phyloP scores from a whole-genome alignment of 164 flowering plant species.

The Sedum album region DNA sequence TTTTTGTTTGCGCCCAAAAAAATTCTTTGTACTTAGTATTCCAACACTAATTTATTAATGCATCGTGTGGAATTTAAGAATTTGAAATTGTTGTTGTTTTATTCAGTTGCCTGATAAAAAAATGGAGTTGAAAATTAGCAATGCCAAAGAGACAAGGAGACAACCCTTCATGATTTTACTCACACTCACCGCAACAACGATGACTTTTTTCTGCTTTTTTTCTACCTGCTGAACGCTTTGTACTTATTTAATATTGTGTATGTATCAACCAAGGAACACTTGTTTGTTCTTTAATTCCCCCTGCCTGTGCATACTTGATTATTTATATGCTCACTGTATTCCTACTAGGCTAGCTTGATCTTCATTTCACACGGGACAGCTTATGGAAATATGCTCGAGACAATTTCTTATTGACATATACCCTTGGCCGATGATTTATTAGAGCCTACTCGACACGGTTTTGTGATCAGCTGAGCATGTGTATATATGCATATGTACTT shows the following conservation, averaged over 20 bases:
- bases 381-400: no score
- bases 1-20: conserved; percentile 17
- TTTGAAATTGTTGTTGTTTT: not conserved
- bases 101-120: not conserved
- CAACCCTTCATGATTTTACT: no score
- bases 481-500: no score
- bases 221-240: not conserved
- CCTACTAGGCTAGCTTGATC: not conserved
- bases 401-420: no score
- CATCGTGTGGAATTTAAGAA: not conserved
- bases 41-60: not conserved
- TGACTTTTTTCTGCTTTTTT: not conserved
- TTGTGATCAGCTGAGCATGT: no score
- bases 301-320: not conserved
- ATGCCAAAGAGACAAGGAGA: no score
- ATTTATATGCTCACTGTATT: not conserved
- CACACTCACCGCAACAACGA: not conserved
- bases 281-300: not conserved
- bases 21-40: not conserved
- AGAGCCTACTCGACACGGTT: no score
- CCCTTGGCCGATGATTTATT: no score
- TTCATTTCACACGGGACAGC: no score
- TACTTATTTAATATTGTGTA: not conserved
- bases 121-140: no score
- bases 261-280: not conserved